phyloP scores from a whole-genome alignment of 306 rosid species.

The Vicia villosa region DNA sequence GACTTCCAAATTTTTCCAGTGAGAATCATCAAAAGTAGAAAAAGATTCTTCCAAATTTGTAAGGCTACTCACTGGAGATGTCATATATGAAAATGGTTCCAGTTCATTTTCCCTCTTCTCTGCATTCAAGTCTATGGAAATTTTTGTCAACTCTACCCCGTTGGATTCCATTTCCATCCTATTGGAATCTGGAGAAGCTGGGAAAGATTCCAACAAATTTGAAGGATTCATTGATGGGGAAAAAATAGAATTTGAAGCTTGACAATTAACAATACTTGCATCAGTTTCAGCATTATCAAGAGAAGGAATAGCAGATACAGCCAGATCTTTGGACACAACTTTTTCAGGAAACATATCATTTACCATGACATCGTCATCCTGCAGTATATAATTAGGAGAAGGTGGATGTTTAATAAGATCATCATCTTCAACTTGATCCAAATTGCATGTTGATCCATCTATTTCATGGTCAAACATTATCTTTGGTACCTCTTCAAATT shows the following conservation, averaged over 20 bases:
- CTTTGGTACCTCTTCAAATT: constrained; percentile 43
- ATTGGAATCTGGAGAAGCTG: constrained; percentile 36
- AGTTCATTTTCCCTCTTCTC: constrained; percentile 37
- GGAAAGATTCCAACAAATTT: constrained; percentile 40
- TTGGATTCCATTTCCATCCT: constrained; percentile 40
- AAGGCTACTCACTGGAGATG: constrained; percentile 39
- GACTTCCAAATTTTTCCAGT: constrained; percentile 40
- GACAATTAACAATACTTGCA: constrained; percentile 31
- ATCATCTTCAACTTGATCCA: constrained; percentile 41
- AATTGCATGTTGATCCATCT: constrained; percentile 39
- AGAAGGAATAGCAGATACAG: constrained; percentile 27
- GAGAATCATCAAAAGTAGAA: constrained; percentile 39
- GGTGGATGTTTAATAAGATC: constrained; percentile 41
- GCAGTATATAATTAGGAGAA: constrained; percentile 34
- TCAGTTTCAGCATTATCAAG: constrained; percentile 30
- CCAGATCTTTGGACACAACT: constrained; percentile 34
- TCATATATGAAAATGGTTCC: constrained; percentile 38
- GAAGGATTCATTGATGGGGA: constrained; percentile 44
- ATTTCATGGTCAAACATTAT: constrained; percentile 44
- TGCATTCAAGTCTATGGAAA: constrained; percentile 35
- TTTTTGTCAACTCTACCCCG: constrained; percentile 43
- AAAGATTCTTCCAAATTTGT: constrained; percentile 43
- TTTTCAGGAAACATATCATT: constrained; percentile 35
- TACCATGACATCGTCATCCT: constrained; percentile 34
- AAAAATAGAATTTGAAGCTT: constrained; percentile 37